Percentiles rank a stretch among this genome's conserved stretches.
Conservation (phyloP, 1,139 yeast species). For the Nadsonia commutata region DNA sequence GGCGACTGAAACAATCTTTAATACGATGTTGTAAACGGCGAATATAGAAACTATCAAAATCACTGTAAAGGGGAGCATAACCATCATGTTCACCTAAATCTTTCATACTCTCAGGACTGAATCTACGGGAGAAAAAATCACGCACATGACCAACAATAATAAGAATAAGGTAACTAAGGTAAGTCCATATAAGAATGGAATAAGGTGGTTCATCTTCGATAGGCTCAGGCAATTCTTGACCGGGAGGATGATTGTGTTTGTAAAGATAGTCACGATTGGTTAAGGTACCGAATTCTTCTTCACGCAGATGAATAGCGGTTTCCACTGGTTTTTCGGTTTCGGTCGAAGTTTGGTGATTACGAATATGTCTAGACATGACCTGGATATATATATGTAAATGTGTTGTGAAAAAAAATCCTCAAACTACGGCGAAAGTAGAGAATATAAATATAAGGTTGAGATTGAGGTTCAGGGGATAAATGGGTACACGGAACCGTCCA, state of each 20-base stretch:
- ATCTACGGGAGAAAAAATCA: conserved; percentile 71
- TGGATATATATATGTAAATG: no score
- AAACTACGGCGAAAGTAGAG: no score
- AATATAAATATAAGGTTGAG: no score
- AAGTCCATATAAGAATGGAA: conserved; percentile 63
- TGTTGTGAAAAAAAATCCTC: no score
- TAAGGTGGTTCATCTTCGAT: conserved; percentile 73
- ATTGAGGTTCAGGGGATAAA: no score
- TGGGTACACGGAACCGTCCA: no score
- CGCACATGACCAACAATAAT: conserved; percentile 81
- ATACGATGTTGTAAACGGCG: conserved; percentile 82
- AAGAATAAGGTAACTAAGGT: conserved; percentile 65
- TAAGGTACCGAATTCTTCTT: conserved; percentile 33
- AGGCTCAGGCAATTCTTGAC: conserved; percentile 15
- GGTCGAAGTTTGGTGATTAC: no score
- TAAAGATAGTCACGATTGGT: conserved; percentile 34
- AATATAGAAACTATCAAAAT: conserved; percentile 84
- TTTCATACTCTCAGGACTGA: conserved; percentile 44
- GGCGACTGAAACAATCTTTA: conserved; percentile 91
- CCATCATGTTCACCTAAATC: conserved; percentile 73
- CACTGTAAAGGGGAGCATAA: conserved; percentile 90
- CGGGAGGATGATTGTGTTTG: conserved; percentile 14
- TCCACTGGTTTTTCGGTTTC: no score
- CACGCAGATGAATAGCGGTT: conserved; percentile 4
- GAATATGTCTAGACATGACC: no score